Evolutionary conservation across 2,329 filamentous ascomycete species (phyloP), one percentile per base, ranked within the genome.

Genomic region (Fonsecaea pedrosoi): DNA sequence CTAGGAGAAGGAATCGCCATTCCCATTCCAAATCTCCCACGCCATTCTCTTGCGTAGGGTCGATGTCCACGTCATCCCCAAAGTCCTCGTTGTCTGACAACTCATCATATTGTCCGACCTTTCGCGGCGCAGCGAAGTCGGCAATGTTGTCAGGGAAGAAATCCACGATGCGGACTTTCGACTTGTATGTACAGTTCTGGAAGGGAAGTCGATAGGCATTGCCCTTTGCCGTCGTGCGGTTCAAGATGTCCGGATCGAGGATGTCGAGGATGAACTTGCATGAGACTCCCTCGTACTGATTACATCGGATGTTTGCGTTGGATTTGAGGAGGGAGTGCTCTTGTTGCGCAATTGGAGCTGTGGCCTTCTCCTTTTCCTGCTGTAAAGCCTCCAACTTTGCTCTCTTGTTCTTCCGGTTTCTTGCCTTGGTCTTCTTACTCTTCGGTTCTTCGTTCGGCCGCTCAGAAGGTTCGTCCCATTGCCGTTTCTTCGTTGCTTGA

Each of bases 1-100:
- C 85, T 12, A 90, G 83, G 30, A 98, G 83, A 25, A 86, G 87
- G 77, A 97, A 97, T 13, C 86, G 85, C 94, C 94, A 97, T 77
- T 95, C 88, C 91, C 92, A 97, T 7, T 77, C 74, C 1, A 75
- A 54, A n/a, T 73, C 75, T 3, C 71, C 70, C 32, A 73, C 66
- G 32, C 59, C 42, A 5, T 13, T 13, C 9, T 30, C 32, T 21
- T 58, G 61, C 9, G 56, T 55, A 5, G 62, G 53, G 25, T 67
- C 60, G 9, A 63, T 66, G 10, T 68, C 64, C n/a, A 70, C 60
- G 5, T 76, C 74, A 21, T 74, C 73, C 15, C 77, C 76, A 4
- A 76, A 74, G 45, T 73, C 73, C 30, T 76, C 73, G 60, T 71
- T 66, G 35, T 75, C 76, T 21, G 83, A 85, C 12, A 90, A 78